These are phyloP conservation scores for Wallacemonas collosoma DNA, from an alignment of 208 protist genomes.

Conservation along the genomic window DNA sequence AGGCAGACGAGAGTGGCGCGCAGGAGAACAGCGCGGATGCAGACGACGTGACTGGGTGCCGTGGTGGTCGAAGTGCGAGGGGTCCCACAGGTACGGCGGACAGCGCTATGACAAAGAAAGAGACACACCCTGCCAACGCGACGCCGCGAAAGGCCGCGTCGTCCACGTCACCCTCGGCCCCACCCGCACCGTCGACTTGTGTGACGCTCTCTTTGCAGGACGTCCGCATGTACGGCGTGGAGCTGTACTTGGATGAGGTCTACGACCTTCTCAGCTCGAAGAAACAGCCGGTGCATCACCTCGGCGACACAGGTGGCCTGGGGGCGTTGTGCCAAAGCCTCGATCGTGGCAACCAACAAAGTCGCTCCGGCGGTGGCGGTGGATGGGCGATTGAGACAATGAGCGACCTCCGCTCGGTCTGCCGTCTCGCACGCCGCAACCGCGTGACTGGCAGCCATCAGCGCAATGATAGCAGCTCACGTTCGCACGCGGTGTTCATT, in stretches of 20 bases:
- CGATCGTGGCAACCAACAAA: constrained; percentile 33
- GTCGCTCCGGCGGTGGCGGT: neutral
- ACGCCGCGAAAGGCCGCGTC: constrained; percentile 3
- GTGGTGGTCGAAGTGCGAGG: too few relatives aligned
- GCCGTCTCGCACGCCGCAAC: constrained; percentile 68
- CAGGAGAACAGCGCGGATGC: too few relatives aligned
- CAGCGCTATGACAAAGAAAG: too few relatives aligned
- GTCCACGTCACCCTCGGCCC: constrained; percentile 5
- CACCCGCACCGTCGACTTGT: constrained; percentile 15
- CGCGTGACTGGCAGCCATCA: constrained; percentile 73
- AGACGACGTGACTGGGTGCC: too few relatives aligned
- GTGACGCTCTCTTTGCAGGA: constrained; percentile 54
- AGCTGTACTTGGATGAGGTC: constrained; percentile 88
- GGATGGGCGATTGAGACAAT: constrained; percentile 8
- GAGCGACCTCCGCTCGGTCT: constrained; percentile 60
- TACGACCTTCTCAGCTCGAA: constrained; percentile 76
- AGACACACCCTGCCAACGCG: neutral
- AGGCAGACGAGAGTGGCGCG: too few relatives aligned
- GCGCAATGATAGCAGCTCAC: constrained; percentile 79
- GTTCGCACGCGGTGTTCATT: constrained; percentile 89
- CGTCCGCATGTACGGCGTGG: constrained; percentile 84
- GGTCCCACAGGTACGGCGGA: too few relatives aligned
- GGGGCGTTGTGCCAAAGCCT: constrained; percentile 65
- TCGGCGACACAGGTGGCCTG: constrained; percentile 76
- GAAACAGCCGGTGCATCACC: constrained; percentile 60